Conservation (phyloP, 2,329 filamentous ascomycete genomes). For the Penicillium sp. region DNA sequence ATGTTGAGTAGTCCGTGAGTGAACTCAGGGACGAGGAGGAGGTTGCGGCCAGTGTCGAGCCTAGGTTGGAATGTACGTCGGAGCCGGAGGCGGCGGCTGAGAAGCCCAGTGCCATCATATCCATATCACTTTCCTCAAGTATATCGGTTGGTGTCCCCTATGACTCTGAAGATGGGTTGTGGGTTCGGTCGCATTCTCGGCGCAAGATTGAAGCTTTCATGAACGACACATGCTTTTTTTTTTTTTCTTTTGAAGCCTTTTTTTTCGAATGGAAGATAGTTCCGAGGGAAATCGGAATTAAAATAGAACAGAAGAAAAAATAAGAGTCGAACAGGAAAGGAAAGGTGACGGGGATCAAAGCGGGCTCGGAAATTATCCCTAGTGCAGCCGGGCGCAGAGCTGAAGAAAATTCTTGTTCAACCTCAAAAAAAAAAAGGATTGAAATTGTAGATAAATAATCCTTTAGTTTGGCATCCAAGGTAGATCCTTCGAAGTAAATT, state of each 20-base stretch:
- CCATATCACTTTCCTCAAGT: conserved; percentile 26
- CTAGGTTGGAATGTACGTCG: conserved; percentile 36
- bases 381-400: conserved; percentile 17
- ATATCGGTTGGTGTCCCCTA: conserved; percentile 18
- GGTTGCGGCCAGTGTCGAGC: conserved; percentile 35
- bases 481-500: conserved; percentile 2
- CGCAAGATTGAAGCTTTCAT: conserved; percentile 19
- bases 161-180: conserved; percentile 18
- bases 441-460: conserved; percentile 1
- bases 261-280: not conserved
- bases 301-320: not conserved
- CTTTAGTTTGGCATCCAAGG: conserved; percentile 5
- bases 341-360: conserved; percentile 17
- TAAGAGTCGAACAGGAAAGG: conserved; percentile 10
- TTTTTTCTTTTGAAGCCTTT: not conserved
- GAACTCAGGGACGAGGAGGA: conserved; percentile 40
- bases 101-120: conserved; percentile 35
- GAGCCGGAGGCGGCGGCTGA: conserved; percentile 31
- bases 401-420: conserved; percentile 11
- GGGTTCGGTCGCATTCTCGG: conserved; percentile 31
- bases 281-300: conserved; percentile 4
- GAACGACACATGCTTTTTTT: conserved; percentile 20
- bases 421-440: conserved; percentile 10
- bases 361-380: conserved; percentile 23
- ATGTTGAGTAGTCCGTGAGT: conserved; percentile 42